Evolutionary conservation across 495 filamentous ascomycete genomes (phyloP).

Genomic region (Clavariopsis aquatica): DNA sequence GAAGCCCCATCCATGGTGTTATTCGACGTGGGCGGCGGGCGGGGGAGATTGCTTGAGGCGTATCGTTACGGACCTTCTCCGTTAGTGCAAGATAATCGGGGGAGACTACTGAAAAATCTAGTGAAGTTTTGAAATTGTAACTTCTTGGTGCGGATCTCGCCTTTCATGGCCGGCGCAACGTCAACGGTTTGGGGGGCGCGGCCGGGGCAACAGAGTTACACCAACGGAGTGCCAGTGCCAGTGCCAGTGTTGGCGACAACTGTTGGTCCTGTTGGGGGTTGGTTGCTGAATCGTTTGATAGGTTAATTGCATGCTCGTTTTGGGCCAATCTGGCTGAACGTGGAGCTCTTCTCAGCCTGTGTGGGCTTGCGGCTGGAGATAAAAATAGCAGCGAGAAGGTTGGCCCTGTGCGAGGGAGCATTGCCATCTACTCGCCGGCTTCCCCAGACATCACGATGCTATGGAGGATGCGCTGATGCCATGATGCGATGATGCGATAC

Average conservation of each 20-base stretch:
- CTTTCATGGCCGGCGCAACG: slow-evolving; percentile 1
- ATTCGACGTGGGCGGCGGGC: background rate
- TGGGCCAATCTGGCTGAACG: slow-evolving; percentile 12
- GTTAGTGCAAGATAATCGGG: background rate
- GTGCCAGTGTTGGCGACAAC: background rate
- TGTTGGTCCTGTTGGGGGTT: background rate
- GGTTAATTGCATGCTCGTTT: slow-evolving; percentile 20
- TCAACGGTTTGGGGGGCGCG: background rate
- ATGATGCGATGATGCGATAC: background rate
- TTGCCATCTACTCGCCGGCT: too few relatives aligned
- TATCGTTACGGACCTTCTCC: background rate
- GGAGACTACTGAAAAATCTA: background rate
- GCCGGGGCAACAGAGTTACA: slow-evolving; percentile 8
- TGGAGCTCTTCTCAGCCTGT: background rate
- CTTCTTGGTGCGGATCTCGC: slow-evolving; percentile 4
- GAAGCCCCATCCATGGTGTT: background rate
- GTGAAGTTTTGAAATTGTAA: background rate
- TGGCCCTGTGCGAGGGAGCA: too few relatives aligned
- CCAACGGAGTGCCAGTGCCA: background rate
- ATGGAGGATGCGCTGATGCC: too few relatives aligned
- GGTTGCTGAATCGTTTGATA: slow-evolving; percentile 23
- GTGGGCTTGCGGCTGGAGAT: too few relatives aligned
- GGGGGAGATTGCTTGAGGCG: background rate
- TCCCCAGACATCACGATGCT: background rate
- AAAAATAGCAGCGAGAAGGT: slow-evolving; percentile 13